Base-by-base conservation (phyloP, 2,329 filamentous ascomycete species). In the Verticillium longisporum region DNA sequence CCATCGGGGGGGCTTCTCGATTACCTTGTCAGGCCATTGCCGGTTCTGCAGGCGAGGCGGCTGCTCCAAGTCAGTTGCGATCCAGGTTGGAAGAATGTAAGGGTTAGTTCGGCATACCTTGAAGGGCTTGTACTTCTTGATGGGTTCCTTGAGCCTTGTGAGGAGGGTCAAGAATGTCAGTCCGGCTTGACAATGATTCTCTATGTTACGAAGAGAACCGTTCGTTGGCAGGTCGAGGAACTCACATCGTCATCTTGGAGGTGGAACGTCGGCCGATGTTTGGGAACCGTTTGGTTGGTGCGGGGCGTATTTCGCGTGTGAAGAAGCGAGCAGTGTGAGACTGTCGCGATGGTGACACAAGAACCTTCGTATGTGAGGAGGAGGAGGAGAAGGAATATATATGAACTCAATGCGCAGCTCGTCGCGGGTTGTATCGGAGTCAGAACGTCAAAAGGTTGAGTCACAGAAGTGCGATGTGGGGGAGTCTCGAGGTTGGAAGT, bases 1-100 rank as follows among this genome's bases (percentile, higher is more conserved):
- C 93, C 93, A 98, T 70, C 94, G 84, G 38, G 92, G 93, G 57
- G 93, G 85, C 78, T 93, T 95, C 70, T 91, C 85, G 70, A 97
- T 84, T 50, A 84, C 86, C 78, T 90, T 93, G 72, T 83, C 84
- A 11, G 92, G 92, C 92, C 92, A 96, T 89, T 90, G 85, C 41
- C 89, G 83, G 73, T 91, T 80, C 33, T 87, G 85, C 50, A 92
- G 78, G 70, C 89, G 76, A 60, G 90, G 70, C 62, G 87, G 85
- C 56, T 59, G 50, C 26, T 6, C 1, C 38, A 56, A 50, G 59
- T 57, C 26, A 61, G 61, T 54, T 33, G 26, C 26, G 50, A 41
- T 7, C 26, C 55, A 10, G 21, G 37, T 26, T 21, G 13, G 38
- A 33, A 33, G 38, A 15, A 62, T 34, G 45, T 50, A 38, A 26